Evolutionary conservation across 2,329 filamentous ascomycete genomes (phyloP), one percentile per base, ranked within the genome.

Genomic region (Paraconiothyrium sp.): DNA sequence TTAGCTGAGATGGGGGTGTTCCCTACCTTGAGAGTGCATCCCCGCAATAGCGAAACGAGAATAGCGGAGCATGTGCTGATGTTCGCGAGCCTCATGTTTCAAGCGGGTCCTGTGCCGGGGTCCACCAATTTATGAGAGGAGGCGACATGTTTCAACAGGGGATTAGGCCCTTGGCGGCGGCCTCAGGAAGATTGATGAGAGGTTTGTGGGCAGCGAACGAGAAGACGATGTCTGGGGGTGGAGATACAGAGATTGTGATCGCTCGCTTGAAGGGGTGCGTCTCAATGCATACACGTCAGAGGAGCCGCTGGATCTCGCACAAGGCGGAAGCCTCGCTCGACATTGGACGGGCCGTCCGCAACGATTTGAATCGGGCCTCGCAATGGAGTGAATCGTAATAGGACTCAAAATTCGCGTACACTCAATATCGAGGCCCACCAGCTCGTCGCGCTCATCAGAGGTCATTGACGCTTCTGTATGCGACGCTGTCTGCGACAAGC

Each of bases 111-210:
- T 41, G 16, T n/a, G 35, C 58, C 32, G 24, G 58, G 58, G 46
- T 48, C 3, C 43, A 30, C 32, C 14, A 60, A 55, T 60, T 16
- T 56, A 55, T 39, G 51, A 55, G 51, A 56, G 43, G 51, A 50
- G 35, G 37, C 46, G n/a, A 51, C 16, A 44, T 55, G 58, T 60
- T 60, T 60, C 52, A 57, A 46, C 43, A 14, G 27, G 16, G 54
- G 22, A 9, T 11, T 47, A 46, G 30, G 20, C 32, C 30, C 54
- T 56, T 56, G 54, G 54, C 54, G 43, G 20, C n/a, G 10, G 54
- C 54, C 30, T 47, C 54, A 48, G 41, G 54, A 35, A 56, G 34
- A 56, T 47, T 54, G 51, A 32, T 43, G 39, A 11, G 24, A 30
- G 11, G 16, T n/a, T 22, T 11, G n/a, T 16, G 37, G 43, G 34